Percentiles rank a stretch among this genome's conserved stretches.
These are phyloP conservation scores for Chalciporus pseudorubinellus DNA, from an alignment of 768 basidiomycete species.

Conservation along the genomic window DNA sequence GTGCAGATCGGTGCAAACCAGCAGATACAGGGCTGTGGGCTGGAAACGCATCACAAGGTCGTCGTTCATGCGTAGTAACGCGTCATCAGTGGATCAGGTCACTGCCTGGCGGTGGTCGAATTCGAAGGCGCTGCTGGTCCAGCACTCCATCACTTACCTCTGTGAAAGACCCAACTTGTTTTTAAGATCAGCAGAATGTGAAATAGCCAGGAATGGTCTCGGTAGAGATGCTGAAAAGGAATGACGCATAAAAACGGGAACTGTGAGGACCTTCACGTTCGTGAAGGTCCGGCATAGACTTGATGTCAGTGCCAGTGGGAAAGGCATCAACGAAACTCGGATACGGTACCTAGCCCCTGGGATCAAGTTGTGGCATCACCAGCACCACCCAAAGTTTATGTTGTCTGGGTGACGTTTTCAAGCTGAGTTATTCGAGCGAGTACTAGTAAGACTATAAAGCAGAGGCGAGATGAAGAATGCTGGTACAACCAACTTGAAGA, in stretches of 20 bases:
- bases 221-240: no score
- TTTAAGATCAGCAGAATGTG: no score
- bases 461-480: constrained; percentile 1
- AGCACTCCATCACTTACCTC: constrained; percentile 17
- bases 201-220: constrained; percentile 17
- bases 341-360: constrained; percentile 13
- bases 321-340: constrained; percentile 20
- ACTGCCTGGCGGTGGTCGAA: constrained; percentile 18
- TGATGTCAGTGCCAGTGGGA: no score
- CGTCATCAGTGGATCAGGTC: constrained; percentile 10
- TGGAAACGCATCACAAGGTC: constrained; percentile 17
- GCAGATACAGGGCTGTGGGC: constrained; percentile 21
- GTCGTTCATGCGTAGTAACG: no score
- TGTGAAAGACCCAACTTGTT: constrained; percentile 8
- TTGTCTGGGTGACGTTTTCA: constrained; percentile 27
- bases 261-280: constrained; percentile 5
- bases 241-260: no score
- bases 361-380: constrained; percentile 19
- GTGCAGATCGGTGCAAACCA: constrained; percentile 1
- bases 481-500: no score
- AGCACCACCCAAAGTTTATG: constrained; percentile 11
- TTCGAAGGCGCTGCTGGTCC: constrained; percentile 20
- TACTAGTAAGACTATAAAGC: constrained; percentile 26
- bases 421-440: constrained; percentile 9
- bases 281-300: constrained; percentile 16